Evolutionary conservation across 2,329 filamentous ascomycete species (phyloP), one percentile per base, ranked within the genome.

Genomic region (Monilinia fructicola): DNA sequence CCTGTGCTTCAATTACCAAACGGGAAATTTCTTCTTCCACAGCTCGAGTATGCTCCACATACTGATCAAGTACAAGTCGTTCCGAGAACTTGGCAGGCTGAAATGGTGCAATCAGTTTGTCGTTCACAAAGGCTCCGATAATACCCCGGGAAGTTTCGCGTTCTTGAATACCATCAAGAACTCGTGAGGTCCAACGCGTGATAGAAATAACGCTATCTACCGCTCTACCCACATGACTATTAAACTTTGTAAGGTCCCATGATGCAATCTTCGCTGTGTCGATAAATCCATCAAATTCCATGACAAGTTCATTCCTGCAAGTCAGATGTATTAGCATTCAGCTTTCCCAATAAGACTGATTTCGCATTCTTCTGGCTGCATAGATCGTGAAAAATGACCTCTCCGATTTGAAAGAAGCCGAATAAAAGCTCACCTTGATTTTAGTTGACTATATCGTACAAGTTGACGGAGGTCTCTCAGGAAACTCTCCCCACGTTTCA

Each of bases 201-300:
- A 90, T 91, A 69, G 83, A 85, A 67, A 93, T 87, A 60, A 93
- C 87, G 46, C 85, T 85, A 73, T 94, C 91, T 46, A 93, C 87
- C 1, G 89, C 87, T 14, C 86, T 83, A 5, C 90, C 90, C 70
- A 93, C 88, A 71, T 90, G 88, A 0, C 85, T 87, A 78, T 93
- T 93, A 82, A 93, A 95, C 67, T 83, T 84, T 68, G 89, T 87
- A 5, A 95, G 81, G 66, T 90, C 87, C 54, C 83, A 81, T 4
- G 89, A 86, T 1, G 89, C 87, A 56, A 83, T 81, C 4, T 86
- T 81, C 2, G 89, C 87, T 0, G 85, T 87, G 12, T 89, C 86
- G 71, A 95, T 86, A 77, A 93, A 96, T 60, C 85, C 85, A 69
- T 90, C 85, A 66, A 96, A 90, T 75, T 94, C 91, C 28, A 88